Evolutionary conservation across 495 filamentous ascomycete genomes (phyloP).

Genomic region (Lindgomyces ingoldianus): DNA sequence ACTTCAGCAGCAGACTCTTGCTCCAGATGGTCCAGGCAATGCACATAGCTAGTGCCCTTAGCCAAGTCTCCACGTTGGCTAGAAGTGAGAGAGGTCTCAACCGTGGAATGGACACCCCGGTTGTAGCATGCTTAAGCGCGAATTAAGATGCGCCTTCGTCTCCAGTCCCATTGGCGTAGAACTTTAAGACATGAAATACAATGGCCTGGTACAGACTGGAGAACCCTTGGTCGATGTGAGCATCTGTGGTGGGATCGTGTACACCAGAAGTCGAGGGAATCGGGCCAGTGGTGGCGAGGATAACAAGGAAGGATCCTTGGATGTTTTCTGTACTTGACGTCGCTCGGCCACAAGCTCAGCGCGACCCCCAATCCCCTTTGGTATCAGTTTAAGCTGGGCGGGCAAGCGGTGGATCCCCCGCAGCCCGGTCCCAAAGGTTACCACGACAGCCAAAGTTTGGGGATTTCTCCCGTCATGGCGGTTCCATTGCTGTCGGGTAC

Average conservation of each 20-base stretch:
- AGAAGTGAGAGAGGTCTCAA: not conserved
- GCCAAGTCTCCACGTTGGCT: not conserved
- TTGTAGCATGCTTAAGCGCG: constrained; percentile 11
- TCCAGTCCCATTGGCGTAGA: not conserved
- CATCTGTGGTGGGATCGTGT: not conserved
- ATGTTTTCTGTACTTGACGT: too few species aligned
- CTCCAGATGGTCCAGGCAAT: constrained; percentile 18
- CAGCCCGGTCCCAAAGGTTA: too few species aligned
- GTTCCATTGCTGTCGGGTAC: too few species aligned
- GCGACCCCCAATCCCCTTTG: too few species aligned
- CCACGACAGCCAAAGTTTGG: too few species aligned
- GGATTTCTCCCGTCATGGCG: too few species aligned
- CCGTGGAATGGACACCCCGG: constrained; percentile 1
- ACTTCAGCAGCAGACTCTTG: constrained; percentile 18
- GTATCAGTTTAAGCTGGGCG: too few species aligned
- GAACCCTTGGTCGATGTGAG: constrained; percentile 7
- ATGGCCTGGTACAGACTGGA: not conserved
- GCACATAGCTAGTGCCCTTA: constrained; percentile 1
- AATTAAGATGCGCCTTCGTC: not conserved
- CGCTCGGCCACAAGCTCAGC: too few species aligned
- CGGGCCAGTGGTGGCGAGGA: too few species aligned
- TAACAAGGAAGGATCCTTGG: too few species aligned
- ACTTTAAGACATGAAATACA: constrained; percentile 3
- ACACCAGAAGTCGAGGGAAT: not conserved
- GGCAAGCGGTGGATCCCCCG: too few species aligned